These are phyloP conservation scores for Blastomyces parvus DNA, from an alignment of 2,329 filamentous ascomycete species.

Conservation along the genomic window DNA sequence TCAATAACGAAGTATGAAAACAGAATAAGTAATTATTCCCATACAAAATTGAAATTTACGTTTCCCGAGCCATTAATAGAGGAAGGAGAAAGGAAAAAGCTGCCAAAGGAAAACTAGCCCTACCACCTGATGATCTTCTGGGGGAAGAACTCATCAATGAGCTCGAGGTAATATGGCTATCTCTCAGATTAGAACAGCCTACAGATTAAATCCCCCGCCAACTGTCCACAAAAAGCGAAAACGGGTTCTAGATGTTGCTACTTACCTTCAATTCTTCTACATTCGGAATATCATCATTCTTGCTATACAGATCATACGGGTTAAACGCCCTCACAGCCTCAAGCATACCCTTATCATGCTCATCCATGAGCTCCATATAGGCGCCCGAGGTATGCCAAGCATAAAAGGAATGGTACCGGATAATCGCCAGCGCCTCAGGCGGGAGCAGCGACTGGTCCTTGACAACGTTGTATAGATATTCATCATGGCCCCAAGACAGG, in stretches of 20 bases:
- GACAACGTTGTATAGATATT: conserved; percentile 61
- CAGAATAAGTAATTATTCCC: background rate
- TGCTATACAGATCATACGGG: conserved; percentile 85
- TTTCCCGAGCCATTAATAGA: background rate
- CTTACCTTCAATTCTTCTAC: conserved; percentile 64
- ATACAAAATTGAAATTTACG: background rate
- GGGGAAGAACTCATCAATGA: conserved; percentile 67
- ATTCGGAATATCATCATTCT: conserved; percentile 71
- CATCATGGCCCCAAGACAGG: conserved; percentile 64
- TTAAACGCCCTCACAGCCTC: conserved; percentile 78
- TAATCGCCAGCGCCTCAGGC: conserved; percentile 78
- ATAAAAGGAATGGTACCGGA: conserved; percentile 87
- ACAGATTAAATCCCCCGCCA: conserved; percentile 17
- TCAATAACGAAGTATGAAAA: too few species aligned
- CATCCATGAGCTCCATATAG: conserved; percentile 72
- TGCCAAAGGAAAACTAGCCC: background rate
- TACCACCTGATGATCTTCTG: conserved; percentile 61
- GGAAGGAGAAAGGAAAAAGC: background rate
- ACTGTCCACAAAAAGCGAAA: background rate
- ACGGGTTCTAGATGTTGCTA: background rate
- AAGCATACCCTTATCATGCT: conserved; percentile 70
- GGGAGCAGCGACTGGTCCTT: conserved; percentile 74
- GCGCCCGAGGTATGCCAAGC: conserved; percentile 78
- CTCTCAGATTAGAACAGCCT: conserved; percentile 14
- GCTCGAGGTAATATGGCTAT: conserved; percentile 61